phyloP scores from a whole-genome alignment of 176 grass and related monocot genomes.

The Ensete ventricosum region DNA sequence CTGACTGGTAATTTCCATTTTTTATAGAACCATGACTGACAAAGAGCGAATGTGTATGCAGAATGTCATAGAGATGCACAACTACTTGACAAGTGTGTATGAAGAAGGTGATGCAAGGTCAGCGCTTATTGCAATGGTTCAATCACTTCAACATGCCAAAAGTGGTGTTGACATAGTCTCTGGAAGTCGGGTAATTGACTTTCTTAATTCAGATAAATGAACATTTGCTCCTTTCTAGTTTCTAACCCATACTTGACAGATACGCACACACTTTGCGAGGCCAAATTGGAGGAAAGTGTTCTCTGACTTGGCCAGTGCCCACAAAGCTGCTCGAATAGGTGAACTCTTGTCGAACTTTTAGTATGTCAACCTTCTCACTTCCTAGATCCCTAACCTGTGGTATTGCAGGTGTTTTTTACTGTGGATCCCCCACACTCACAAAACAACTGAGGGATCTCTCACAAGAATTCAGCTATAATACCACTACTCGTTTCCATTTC shows the following conservation, averaged over 20 bases:
- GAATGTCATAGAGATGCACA: constrained; percentile 99
- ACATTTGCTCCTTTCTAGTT: not conserved
- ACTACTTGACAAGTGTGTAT: constrained; percentile 96
- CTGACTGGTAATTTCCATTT: not conserved
- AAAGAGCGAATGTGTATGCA: constrained; percentile 27
- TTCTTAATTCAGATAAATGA: not conserved
- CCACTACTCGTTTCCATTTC: constrained; percentile 94
- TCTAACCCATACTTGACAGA: constrained; percentile 36
- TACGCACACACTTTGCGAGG: constrained; percentile 96
- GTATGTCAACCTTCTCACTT: not conserved
- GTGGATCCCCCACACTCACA: constrained; percentile 79
- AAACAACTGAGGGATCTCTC: constrained; percentile 87
- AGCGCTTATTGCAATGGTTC: constrained; percentile 94
- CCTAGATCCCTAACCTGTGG: constrained; percentile 18
- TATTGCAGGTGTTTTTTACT: constrained; percentile 89
- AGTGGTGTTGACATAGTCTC: constrained; percentile 93
- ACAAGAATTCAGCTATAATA: constrained; percentile 89
- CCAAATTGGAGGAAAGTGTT: constrained; percentile 99
- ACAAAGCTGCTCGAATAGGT: constrained; percentile 88
- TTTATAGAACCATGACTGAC: not conserved
- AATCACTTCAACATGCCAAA: constrained; percentile 94
- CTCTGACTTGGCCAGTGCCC: constrained; percentile 66
- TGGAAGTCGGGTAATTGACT: constrained; percentile 55
- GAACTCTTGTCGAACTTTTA: constrained; percentile 9
- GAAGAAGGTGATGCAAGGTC: constrained; percentile 99